Conservation (phyloP, 2,329 filamentous ascomycete species). For the Zasmidium cellare region DNA sequence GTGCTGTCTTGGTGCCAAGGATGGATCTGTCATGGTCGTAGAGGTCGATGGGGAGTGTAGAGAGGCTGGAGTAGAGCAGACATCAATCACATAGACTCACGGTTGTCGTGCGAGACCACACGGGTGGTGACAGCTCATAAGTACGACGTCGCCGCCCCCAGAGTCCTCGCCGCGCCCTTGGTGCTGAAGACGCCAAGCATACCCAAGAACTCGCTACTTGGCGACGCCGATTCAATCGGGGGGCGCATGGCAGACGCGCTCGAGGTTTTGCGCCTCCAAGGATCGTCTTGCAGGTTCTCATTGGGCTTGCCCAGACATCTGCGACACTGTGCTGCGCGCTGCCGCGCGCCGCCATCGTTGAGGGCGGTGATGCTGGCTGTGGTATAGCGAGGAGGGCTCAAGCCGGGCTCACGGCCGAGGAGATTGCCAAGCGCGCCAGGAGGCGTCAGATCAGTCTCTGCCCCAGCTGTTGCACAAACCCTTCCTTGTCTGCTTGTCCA, state of each 20-base stretch:
- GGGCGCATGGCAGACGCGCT: neutral
- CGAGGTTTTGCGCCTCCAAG: conserved; percentile 10
- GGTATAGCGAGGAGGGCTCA: neutral
- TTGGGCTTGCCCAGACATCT: conserved; percentile 15
- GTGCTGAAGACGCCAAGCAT: conserved; percentile 7
- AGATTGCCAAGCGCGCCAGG: neutral
- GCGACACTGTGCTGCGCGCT: conserved; percentile 3
- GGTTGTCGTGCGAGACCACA: conserved; percentile 1
- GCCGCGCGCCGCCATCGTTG: neutral
- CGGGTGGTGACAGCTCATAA: conserved; percentile 14
- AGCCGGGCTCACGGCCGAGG: conserved; percentile 1
- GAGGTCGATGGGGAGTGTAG: conserved; percentile 1
- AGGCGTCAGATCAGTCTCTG: neutral
- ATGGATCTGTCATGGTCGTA: conserved; percentile 18
- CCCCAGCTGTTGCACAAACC: neutral
- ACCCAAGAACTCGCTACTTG: conserved; percentile 11
- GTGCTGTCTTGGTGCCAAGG: conserved; percentile 24
- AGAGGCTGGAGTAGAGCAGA: conserved; percentile 4
- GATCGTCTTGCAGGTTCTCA: conserved; percentile 15
- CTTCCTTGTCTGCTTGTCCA: neutral
- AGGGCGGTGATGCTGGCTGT: neutral
- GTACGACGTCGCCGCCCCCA: conserved; percentile 15
- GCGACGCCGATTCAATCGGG: conserved; percentile 3
- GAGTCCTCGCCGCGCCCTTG: conserved; percentile 8
- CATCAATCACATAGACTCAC: conserved; percentile 13